Evolutionary conservation across 202 grass and related monocot species (phyloP).

Genomic region (Eragrostis tef): DNA sequence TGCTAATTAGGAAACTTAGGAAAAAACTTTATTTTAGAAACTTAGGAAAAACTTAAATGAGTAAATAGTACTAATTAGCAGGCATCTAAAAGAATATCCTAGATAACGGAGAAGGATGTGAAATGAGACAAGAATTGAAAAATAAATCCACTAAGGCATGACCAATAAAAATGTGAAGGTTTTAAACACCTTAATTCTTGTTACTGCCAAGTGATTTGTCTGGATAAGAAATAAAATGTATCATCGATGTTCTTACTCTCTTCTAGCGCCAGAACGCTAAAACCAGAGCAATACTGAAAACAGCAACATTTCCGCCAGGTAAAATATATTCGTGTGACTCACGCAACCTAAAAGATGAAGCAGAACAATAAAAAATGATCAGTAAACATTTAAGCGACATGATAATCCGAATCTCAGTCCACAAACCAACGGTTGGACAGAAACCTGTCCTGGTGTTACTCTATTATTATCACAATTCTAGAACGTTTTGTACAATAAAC

Average conservation of each 20-base stretch:
- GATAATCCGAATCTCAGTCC: background rate
- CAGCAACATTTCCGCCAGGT: constrained; percentile 68
- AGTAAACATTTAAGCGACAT: background rate
- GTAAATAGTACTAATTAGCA: background rate
- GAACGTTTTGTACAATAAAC: constrained; percentile 12
- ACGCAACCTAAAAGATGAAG: constrained; percentile 52
- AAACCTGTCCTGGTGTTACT: background rate
- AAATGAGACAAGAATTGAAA: background rate
- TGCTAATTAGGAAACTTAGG: background rate
- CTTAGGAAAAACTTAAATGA: background rate
- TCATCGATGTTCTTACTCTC: constrained; percentile 44
- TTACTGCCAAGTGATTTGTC: too few species aligned
- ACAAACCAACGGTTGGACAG: constrained; percentile 5
- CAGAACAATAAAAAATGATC: constrained; percentile 21
- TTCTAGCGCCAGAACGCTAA: constrained; percentile 82
- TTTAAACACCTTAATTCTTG: too few species aligned
- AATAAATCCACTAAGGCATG: background rate
- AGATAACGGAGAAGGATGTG: background rate
- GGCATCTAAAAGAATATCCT: background rate
- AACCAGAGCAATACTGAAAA: constrained; percentile 66
- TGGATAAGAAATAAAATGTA: too few species aligned
- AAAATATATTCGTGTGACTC: constrained; percentile 57
- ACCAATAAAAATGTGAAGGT: too few species aligned
- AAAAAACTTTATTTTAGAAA: too few species aligned
- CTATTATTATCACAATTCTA: background rate